phyloP scores from a whole-genome alignment of 2,329 filamentous ascomycete species.

The Aspergillus luchuensis region DNA sequence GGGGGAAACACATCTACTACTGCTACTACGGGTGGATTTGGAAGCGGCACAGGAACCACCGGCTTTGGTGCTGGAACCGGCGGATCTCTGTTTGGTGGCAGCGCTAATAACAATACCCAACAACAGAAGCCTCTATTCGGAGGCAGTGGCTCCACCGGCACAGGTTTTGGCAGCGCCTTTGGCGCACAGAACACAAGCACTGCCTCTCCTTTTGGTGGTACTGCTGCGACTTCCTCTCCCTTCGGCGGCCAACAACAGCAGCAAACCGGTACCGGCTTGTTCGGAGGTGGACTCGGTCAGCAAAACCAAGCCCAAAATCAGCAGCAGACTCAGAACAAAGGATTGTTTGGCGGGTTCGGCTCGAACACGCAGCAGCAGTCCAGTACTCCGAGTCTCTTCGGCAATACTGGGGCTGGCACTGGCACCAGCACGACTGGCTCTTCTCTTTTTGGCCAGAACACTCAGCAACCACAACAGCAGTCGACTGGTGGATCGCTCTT shows the following conservation, averaged over 20 bases:
- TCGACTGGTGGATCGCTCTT: conserved; percentile 46
- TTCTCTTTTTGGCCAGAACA: conserved; percentile 43
- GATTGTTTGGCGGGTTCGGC: conserved; percentile 44
- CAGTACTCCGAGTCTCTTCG: conserved; percentile 49
- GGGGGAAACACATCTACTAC: conserved; percentile 41
- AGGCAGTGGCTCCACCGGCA: conserved; percentile 32
- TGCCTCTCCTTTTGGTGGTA: conserved; percentile 39
- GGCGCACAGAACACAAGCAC: conserved; percentile 41
- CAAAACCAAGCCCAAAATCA: conserved; percentile 40
- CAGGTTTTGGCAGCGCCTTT: conserved; percentile 40
- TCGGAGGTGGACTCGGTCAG: conserved; percentile 46
- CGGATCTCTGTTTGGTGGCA: conserved; percentile 46
- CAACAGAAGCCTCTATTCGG: conserved; percentile 43
- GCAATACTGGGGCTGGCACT: conserved; percentile 18
- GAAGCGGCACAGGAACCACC: conserved; percentile 25
- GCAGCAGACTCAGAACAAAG: conserved; percentile 38
- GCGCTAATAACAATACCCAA: neutral
- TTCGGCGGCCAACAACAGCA: conserved; percentile 43
- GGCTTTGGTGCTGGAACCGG: conserved; percentile 31
- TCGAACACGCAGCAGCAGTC: conserved; percentile 46
- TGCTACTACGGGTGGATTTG: conserved; percentile 35
- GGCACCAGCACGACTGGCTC: conserved; percentile 28
- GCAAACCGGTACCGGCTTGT: conserved; percentile 38
- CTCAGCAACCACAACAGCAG: conserved; percentile 39
- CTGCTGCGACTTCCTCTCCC: conserved; percentile 41